A percentile compares a stretch with the other conserved stretches of the same genome.
Evolutionary conservation across 495 filamentous ascomycete genomes (phyloP).

Genomic region (Hypomontagnella monticulosa): DNA sequence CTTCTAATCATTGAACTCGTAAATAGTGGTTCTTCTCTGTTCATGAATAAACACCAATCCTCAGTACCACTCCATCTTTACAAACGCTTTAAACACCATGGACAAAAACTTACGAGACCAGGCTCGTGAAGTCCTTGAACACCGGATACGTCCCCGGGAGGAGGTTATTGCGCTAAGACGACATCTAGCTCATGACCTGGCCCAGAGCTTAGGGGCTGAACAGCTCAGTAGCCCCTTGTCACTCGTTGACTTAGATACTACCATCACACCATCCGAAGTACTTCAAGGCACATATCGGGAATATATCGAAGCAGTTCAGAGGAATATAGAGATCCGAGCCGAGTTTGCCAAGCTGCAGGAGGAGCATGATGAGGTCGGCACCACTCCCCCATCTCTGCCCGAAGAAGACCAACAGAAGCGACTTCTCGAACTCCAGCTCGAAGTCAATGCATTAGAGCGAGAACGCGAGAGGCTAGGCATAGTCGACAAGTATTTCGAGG

Average conservation of each 20-base stretch:
- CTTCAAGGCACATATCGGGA: constrained; percentile 53
- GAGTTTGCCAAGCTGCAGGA: constrained; percentile 53
- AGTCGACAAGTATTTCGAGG: constrained; percentile 52
- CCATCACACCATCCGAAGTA: constrained; percentile 31
- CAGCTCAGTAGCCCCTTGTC: constrained; percentile 49
- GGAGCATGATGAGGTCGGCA: constrained; percentile 37
- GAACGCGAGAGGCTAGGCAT: constrained; percentile 63
- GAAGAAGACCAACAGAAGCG: constrained; percentile 42
- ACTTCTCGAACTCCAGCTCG: constrained; percentile 61
- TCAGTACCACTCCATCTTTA: background rate
- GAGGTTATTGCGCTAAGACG: constrained; percentile 48
- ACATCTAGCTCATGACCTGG: constrained; percentile 45
- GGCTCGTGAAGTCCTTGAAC: constrained; percentile 37
- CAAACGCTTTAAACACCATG: constrained; percentile 21
- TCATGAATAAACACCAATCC: background rate
- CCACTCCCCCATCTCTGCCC: constrained; percentile 17
- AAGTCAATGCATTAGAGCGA: constrained; percentile 58
- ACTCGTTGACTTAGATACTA: constrained; percentile 46
- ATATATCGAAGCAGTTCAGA: constrained; percentile 68
- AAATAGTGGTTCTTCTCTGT: background rate
- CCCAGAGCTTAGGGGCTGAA: constrained; percentile 39
- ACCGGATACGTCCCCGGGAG: constrained; percentile 49
- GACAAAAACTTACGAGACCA: constrained; percentile 32
- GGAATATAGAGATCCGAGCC: constrained; percentile 63
- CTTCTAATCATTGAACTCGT: too few species aligned